phyloP scores from a whole-genome alignment of 2,329 filamentous ascomycete genomes.

The Atkinsonella texensis region DNA sequence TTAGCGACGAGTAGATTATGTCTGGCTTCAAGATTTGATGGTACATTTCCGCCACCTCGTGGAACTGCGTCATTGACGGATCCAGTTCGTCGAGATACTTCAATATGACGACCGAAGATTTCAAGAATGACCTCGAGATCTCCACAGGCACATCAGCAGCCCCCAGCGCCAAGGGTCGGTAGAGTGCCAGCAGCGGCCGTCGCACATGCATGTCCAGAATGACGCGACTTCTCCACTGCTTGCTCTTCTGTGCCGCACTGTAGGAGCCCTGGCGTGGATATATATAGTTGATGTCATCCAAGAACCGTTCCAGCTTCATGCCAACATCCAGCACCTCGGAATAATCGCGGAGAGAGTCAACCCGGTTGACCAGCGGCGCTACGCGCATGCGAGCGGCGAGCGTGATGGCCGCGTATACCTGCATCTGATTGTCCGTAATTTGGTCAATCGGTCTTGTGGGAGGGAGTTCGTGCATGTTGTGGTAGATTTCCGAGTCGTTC shows the following conservation, averaged over 20 bases:
- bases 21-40: constrained; percentile 41
- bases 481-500: constrained; percentile 37
- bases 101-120: constrained; percentile 43
- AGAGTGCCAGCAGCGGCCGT: constrained; percentile 38
- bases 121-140: constrained; percentile 39
- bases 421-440: constrained; percentile 39
- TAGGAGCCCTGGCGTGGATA: constrained; percentile 33
- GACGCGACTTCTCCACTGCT: constrained; percentile 38
- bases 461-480: constrained; percentile 36
- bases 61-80: constrained; percentile 31
- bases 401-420: constrained; percentile 41
- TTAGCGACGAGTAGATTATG: constrained; percentile 42
- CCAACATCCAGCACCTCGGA: constrained; percentile 40
- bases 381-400: constrained; percentile 37
- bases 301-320: constrained; percentile 37
- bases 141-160: constrained; percentile 36
- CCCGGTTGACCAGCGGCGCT: constrained; percentile 36
- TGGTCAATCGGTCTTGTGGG: constrained; percentile 37
- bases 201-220: constrained; percentile 43
- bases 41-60: constrained; percentile 38
- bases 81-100: constrained; percentile 44
- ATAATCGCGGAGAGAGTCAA: constrained; percentile 41
- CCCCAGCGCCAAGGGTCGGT: constrained; percentile 43
- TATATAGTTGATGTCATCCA: constrained; percentile 43
- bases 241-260: constrained; percentile 32